Evolutionary conservation across 2,329 filamentous ascomycete genomes (phyloP), one percentile per base, ranked within the genome.

Genomic region (Fusarium verrucosum): DNA sequence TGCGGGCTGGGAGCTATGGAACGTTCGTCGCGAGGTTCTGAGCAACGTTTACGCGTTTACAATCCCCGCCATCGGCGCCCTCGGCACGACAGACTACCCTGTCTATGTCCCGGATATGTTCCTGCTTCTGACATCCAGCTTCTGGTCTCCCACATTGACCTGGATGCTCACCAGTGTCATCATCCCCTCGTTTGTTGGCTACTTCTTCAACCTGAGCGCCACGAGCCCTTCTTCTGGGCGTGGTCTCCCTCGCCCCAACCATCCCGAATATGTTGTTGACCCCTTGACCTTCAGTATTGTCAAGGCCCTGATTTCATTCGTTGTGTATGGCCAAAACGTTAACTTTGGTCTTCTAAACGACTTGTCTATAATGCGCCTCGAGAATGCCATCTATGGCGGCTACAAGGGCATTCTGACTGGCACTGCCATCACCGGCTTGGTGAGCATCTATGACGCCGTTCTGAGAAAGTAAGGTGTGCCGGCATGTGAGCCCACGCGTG

Each of bases 201-300:
- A 95, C 81, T 96, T 97, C 76, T 90, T 96, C 85, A 98, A 98
- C 78, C 78, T 97, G 72, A 92, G 89, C 35, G 80, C 82, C 44
- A 84, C 81, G 70, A 80, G 75, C 70, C 77, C 75, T 73, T 68
- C 66, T 71, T 74, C 68, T 58, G 74, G 70, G 38, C 79, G 81
- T 65, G 82, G 80, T 66, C 82, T 81, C 73, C 74, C 73, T 47
- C 74, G 74, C 36, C 67, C 75, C 50, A 71, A 75, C 41, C 56
- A 62, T 20, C 75, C 79, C 35, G 84, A 87, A 65, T 88, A 89
- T 65, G 80, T 83, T 7, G 87, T 94, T 65, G 95, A 99, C 75
- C 94, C 94, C 5, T 80, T 98, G 73, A 91, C 89, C 20, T 99
- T 96, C 80, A 96, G 94, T 80, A 88, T 98, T 55, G 87, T 87